Evolutionary conservation across 495 filamentous ascomycete genomes (phyloP), one percentile per base, ranked within the genome.

Genomic region (Neurospora sp.): DNA sequence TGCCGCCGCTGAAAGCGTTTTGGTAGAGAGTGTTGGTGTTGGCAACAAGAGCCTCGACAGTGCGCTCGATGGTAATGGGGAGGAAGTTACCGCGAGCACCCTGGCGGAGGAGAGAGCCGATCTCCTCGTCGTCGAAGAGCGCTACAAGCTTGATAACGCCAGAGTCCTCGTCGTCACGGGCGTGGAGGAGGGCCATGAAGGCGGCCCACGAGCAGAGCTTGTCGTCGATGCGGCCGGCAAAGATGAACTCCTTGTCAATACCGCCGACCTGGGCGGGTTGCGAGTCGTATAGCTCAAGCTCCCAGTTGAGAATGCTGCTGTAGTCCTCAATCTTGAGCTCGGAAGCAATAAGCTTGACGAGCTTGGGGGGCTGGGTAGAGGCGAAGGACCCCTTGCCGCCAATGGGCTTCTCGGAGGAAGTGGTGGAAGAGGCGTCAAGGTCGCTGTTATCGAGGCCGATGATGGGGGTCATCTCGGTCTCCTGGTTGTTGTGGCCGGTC

Each of bases 51-150:
- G 88, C 83, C 79, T 96, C 93, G 70, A 92, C 86, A 69, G 92
- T 90, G 71, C 95, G 92, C 78, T 94, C 92, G 72, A 99, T 88
- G 31, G 89, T 86, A 66, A 87, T 86, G 70, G 92, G 89, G 72
- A 97, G 87, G 83, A 97, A 94, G 84, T 97, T 98, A 69, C 93
- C 90, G 31, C 88, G 86, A 3, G 96, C 96, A 72, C 96, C 96
- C 81, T 99, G 95, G 46, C 96, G 91, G 71, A 97, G 88, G 4
- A 92, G 83, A 53, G 91, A 94, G 72, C 96, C 96, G 74, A 99
- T 96, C 79, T 99, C 96, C 78, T 99, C 96, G 77, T 97, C 92
- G 79, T 99, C 96, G 79, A 98, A 98, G 78, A 97, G 90, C 35
- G 90, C 93, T 40, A 96, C 92, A 72, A 97, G 83, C 83, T 94